Percentiles rank a stretch among this genome's conserved stretches.
These are phyloP conservation scores for Byssoonygena ceratinophila DNA, from an alignment of 2,329 filamentous ascomycete genomes.

Conservation along the genomic window DNA sequence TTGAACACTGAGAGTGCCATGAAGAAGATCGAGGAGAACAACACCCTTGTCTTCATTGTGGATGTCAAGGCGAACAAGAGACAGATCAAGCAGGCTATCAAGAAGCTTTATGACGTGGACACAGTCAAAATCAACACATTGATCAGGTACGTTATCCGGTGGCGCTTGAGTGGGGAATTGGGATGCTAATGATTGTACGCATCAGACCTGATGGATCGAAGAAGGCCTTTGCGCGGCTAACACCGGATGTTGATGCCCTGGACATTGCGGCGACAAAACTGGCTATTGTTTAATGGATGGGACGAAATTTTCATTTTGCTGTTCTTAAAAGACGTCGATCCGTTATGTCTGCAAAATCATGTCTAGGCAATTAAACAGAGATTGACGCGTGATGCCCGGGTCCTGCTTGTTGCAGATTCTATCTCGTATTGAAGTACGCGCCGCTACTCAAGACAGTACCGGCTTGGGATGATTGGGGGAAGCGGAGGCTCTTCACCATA, in stretches of 20 bases:
- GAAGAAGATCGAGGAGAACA: conserved; percentile 99
- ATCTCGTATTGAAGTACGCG: neutral
- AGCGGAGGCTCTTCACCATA: neutral
- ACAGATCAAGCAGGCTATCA: conserved; percentile 95
- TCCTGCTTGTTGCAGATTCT: neutral
- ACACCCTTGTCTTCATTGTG: conserved; percentile 97
- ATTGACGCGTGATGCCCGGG: conserved; percentile 11
- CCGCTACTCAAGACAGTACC: neutral
- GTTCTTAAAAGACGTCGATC: conserved; percentile 15
- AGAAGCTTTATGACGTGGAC: conserved; percentile 99
- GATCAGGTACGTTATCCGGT: conserved; percentile 59
- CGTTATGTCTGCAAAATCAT: conserved; percentile 10
- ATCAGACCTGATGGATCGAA: conserved; percentile 83
- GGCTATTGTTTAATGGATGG: conserved; percentile 65
- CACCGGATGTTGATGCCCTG: conserved; percentile 91
- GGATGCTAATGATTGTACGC: conserved; percentile 14
- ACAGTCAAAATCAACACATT: conserved; percentile 99
- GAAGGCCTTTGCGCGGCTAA: conserved; percentile 97
- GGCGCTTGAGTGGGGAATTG: neutral
- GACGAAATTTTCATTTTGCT: conserved; percentile 10
- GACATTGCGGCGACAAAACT: conserved; percentile 99
- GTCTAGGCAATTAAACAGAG: conserved; percentile 10
- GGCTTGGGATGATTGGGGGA: neutral
- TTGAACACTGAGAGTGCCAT: conserved; percentile 99
- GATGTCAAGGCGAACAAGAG: conserved; percentile 98